phyloP scores from a whole-genome alignment of 352 stramenopile species.

The Globisporangium orthogonon region DNA sequence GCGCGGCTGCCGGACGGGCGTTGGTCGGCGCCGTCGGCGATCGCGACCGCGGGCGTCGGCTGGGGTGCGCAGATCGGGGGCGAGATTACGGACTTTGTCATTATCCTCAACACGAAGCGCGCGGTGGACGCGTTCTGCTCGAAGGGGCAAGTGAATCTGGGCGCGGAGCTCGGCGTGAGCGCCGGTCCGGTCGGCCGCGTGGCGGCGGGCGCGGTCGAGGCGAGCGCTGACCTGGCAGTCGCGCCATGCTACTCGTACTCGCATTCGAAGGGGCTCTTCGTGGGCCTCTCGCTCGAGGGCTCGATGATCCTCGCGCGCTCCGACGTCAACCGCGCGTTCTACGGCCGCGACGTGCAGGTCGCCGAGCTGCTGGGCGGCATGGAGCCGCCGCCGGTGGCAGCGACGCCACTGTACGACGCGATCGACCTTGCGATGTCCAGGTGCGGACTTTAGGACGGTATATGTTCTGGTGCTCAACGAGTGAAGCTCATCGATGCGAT shows the following conservation, averaged over 20 bases:
- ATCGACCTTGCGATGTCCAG: constrained; percentile 61
- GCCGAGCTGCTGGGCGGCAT: constrained; percentile 69
- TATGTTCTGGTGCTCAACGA: neutral
- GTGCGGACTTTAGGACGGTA: constrained; percentile 16
- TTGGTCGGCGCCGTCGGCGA: constrained; percentile 94
- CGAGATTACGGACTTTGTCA: constrained; percentile 91
- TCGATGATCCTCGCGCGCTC: constrained; percentile 84
- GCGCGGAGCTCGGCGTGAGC: constrained; percentile 85
- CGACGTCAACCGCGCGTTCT: constrained; percentile 92
- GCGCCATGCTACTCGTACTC: constrained; percentile 91
- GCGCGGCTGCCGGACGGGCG: constrained; percentile 87
- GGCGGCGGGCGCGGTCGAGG: constrained; percentile 64
- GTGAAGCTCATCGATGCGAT: too few species aligned
- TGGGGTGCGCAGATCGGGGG: constrained; percentile 90
- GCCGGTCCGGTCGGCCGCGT: constrained; percentile 88
- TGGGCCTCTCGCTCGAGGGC: constrained; percentile 87
- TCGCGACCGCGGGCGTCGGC: constrained; percentile 86
- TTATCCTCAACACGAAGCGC: constrained; percentile 90
- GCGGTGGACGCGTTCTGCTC: constrained; percentile 82
- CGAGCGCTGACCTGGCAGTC: constrained; percentile 68
- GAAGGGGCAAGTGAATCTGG: constrained; percentile 88
- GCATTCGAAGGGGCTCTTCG: constrained; percentile 87
- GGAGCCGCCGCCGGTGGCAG: constrained; percentile 75
- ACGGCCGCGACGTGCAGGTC: constrained; percentile 69
- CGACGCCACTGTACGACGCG: constrained; percentile 81